These are phyloP conservation scores for Globisporangium uncinulatum DNA, from an alignment of 352 stramenopile species.

Conservation along the genomic window DNA sequence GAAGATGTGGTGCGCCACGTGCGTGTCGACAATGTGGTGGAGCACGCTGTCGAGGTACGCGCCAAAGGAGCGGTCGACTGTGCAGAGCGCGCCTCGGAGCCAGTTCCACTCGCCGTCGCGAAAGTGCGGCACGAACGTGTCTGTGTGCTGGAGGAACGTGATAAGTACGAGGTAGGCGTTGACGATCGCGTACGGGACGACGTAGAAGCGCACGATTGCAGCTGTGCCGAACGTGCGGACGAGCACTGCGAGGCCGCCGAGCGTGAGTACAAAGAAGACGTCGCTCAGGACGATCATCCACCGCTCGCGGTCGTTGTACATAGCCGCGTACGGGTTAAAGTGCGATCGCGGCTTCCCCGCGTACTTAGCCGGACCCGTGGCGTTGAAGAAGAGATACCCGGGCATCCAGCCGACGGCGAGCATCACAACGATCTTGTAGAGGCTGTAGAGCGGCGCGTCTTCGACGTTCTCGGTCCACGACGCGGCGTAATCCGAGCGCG, in stretches of 20 bases:
- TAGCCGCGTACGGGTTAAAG: conserved; percentile 93
- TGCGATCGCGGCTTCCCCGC: conserved; percentile 85
- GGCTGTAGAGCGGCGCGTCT: conserved; percentile 92
- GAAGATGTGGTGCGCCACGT: conserved; percentile 98
- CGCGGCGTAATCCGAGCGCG: conserved; percentile 47
- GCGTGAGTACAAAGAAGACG: conserved; percentile 73
- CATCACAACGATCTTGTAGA: conserved; percentile 94
- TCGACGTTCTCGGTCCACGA: conserved; percentile 83
- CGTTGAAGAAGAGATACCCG: conserved; percentile 96
- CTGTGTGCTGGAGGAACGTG: conserved; percentile 98
- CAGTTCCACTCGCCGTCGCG: conserved; percentile 93
- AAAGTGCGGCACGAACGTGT: conserved; percentile 97
- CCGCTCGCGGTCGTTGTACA: conserved; percentile 92
- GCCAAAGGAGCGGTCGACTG: conserved; percentile 97
- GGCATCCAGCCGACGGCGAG: conserved; percentile 95
- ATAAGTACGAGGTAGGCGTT: conserved; percentile 97
- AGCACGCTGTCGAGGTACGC: conserved; percentile 95
- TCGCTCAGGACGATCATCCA: conserved; percentile 93
- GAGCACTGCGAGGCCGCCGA: conserved; percentile 53
- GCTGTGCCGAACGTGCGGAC: conserved; percentile 63
- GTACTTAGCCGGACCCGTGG: conserved; percentile 90
- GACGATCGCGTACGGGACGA: conserved; percentile 93
- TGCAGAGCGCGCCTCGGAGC: conserved; percentile 95
- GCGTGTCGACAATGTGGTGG: conserved; percentile 97
- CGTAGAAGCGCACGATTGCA: conserved; percentile 92